A percentile compares a stretch with the other conserved stretches of the same genome.
Evolutionary conservation across 768 basidiomycete species (phyloP).

Genomic region (Termitomyces sp.): DNA sequence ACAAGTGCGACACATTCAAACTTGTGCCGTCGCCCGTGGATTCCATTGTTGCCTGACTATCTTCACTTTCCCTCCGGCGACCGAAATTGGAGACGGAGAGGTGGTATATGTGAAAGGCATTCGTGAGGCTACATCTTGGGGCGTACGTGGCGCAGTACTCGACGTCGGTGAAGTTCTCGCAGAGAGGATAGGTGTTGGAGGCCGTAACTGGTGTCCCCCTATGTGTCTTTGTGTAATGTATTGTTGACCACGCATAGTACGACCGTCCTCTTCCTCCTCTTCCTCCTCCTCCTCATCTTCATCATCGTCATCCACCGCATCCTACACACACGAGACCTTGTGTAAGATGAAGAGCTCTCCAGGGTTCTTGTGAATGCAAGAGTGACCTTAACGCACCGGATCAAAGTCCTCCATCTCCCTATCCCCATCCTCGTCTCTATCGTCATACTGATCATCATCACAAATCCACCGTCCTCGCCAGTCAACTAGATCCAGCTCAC

Average conservation of each 20-base stretch:
- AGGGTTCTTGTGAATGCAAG: constrained; percentile 6
- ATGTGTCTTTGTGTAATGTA: constrained; percentile 28
- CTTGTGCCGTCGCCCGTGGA: constrained; percentile 33
- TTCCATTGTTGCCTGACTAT: constrained; percentile 48
- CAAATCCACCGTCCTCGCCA: constrained; percentile 88
- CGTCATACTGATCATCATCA: constrained; percentile 50
- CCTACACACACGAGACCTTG: constrained; percentile 26
- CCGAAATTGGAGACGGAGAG: constrained; percentile 22
- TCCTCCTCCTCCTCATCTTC: constrained; percentile 62
- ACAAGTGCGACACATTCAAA: constrained; percentile 15
- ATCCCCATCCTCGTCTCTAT: constrained; percentile 67
- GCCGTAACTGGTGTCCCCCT: constrained; percentile 20
- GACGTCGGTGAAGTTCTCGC: constrained; percentile 50
- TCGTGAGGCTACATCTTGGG: constrained; percentile 30
- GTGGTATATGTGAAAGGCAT: constrained; percentile 22
- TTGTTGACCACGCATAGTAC: constrained; percentile 20
- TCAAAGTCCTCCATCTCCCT: constrained; percentile 86
- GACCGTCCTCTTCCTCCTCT: constrained; percentile 34
- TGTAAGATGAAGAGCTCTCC: constrained; percentile 1
- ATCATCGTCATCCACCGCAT: constrained; percentile 43
- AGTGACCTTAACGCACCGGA: constrained; percentile 43
- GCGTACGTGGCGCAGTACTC: constrained; percentile 37
- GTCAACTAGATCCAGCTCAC: constrained; percentile 84
- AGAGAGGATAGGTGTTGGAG: constrained; percentile 36
- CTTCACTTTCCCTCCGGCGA: constrained; percentile 39